Conservation (phyloP, 306 rosid species). For the Cucurbita argyrosperma region DNA sequence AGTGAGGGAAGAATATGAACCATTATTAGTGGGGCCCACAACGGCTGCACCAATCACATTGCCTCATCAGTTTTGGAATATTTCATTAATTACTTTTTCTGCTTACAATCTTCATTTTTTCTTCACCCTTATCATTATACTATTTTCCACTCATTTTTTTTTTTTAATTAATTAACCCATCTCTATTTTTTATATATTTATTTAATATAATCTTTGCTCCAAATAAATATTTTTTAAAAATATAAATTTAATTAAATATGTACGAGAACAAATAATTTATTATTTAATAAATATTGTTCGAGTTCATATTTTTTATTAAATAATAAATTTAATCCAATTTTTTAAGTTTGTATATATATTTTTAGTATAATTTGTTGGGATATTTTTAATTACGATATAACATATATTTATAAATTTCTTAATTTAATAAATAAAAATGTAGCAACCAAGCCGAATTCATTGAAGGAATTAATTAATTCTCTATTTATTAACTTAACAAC, state of each 20-base stretch:
- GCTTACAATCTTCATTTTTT: background rate
- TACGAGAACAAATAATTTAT: too few species aligned
- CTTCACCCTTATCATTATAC: background rate
- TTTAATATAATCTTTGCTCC: too few species aligned
- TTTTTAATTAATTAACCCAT: background rate
- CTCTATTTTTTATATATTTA: background rate
- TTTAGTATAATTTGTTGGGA: background rate
- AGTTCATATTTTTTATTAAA: too few species aligned
- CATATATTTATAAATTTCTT: background rate
- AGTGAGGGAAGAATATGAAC: slow-evolving; percentile 4
- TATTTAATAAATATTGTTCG: too few species aligned
- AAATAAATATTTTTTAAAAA: too few species aligned
- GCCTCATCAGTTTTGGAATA: slow-evolving; percentile 3
- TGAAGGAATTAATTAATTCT: background rate
- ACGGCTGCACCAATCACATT: slow-evolving; percentile 1
- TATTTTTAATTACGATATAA: background rate
- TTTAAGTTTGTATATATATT: too few species aligned
- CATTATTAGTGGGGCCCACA: background rate
- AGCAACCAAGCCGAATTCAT: background rate
- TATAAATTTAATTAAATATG: too few species aligned
- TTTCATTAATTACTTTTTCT: slow-evolving; percentile 4
- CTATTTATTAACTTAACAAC: background rate
- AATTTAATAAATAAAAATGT: background rate
- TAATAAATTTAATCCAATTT: too few species aligned
- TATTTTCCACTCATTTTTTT: background rate